A percentile compares a stretch with the other conserved stretches of the same genome.
Conservation (phyloP, 2,329 filamentous ascomycete genomes). For the Fusarium sp. region DNA sequence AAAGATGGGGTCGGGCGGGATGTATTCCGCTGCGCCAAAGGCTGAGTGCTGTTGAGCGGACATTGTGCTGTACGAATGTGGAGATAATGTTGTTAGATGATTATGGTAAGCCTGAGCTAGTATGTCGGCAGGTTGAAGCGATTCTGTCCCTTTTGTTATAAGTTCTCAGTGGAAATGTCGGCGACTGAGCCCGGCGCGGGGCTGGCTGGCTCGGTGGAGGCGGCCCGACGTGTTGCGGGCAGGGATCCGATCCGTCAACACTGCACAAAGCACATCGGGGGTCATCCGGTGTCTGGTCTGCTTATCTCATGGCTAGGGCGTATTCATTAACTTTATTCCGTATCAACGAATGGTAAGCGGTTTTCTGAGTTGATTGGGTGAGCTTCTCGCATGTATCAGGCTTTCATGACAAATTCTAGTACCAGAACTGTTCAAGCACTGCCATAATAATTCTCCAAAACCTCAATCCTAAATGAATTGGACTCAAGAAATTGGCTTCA, state of each 20-base stretch:
- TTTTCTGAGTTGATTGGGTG: not conserved
- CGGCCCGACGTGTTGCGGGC: not conserved
- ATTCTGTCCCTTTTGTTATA: not conserved
- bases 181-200: not conserved
- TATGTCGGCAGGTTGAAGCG: not conserved
- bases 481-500: too few species aligned
- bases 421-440: too few species aligned
- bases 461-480: too few species aligned
- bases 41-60: not conserved
- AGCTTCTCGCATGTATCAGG: not conserved
- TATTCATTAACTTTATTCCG: fast-evolving
- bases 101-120: not conserved
- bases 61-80: not conserved
- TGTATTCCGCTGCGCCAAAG: constrained; percentile 38
- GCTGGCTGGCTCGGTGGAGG: not conserved
- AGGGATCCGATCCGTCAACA: not conserved
- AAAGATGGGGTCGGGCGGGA: constrained; percentile 48
- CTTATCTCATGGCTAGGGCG: not conserved
- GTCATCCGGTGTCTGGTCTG: not conserved
- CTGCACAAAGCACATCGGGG: not conserved
- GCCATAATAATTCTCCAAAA: too few species aligned
- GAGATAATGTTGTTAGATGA: not conserved
- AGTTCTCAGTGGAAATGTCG: not conserved
- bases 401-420: too few species aligned
- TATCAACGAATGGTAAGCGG: not conserved